Evolutionary conservation across 2,329 filamentous ascomycete species (phyloP).

Genomic region (Myrmaecium sp.): DNA sequence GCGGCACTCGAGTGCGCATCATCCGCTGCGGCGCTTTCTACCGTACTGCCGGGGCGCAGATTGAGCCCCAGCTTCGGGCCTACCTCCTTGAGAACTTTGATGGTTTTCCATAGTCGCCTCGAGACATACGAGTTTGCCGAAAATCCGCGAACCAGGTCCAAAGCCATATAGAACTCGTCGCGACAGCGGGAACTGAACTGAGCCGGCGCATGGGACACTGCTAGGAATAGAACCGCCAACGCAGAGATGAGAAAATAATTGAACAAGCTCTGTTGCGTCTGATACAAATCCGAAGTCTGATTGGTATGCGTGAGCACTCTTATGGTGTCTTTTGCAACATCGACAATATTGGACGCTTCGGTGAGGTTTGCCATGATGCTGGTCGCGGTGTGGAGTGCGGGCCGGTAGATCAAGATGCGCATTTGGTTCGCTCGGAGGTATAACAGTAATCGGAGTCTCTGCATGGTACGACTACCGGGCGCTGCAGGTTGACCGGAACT

Average conservation of each 20-base stretch:
- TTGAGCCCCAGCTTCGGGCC: conserved; percentile 50
- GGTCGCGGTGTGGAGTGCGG: conserved; percentile 67
- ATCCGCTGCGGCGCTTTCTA: conserved; percentile 6
- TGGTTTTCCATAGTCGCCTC: conserved; percentile 56
- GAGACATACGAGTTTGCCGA: conserved; percentile 55
- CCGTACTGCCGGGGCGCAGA: conserved; percentile 15
- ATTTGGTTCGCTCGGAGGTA: conserved; percentile 82
- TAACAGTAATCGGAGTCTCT: conserved; percentile 64
- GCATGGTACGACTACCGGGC: conserved; percentile 45
- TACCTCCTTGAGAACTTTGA: conserved; percentile 53
- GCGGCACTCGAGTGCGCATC: conserved; percentile 46
- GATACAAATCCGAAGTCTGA: conserved; percentile 54
- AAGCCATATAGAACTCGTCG: conserved; percentile 63
- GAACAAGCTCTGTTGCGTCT: conserved; percentile 57
- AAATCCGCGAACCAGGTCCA: conserved; percentile 57
- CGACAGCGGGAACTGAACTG: conserved; percentile 52
- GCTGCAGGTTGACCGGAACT: conserved; percentile 24
- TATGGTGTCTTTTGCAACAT: conserved; percentile 62
- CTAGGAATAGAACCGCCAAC: conserved; percentile 59
- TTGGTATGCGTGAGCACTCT: conserved; percentile 54
- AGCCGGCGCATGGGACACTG: conserved; percentile 57
- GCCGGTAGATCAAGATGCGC: conserved; percentile 75
- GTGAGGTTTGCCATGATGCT: conserved; percentile 63
- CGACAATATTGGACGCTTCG: conserved; percentile 58
- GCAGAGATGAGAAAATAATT: conserved; percentile 65